These are phyloP conservation scores for Hypoxylon intermedium DNA, from an alignment of 495 filamentous ascomycete species.

Conservation along the genomic window DNA sequence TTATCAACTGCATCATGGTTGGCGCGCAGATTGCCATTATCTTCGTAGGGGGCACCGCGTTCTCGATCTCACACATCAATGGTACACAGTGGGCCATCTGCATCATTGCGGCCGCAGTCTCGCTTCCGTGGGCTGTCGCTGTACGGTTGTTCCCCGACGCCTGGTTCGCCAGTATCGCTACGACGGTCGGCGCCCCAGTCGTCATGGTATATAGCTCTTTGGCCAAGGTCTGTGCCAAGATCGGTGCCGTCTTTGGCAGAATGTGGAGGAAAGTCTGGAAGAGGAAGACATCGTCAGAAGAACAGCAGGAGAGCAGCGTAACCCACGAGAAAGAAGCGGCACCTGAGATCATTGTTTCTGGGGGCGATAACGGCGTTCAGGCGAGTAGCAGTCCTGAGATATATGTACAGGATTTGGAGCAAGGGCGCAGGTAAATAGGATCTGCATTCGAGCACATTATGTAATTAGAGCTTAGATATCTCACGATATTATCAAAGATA, in stretches of 20 bases:
- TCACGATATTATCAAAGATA: no score
- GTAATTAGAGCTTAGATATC: no score
- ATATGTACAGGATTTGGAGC: slow-evolving; percentile 28
- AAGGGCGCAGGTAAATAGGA: slow-evolving; percentile 17
- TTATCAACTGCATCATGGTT: slow-evolving; percentile 82
- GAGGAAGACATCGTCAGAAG: not conserved
- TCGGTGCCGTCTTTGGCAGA: slow-evolving; percentile 18
- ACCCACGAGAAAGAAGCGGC: slow-evolving; percentile 9
- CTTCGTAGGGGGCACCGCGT: slow-evolving; percentile 76
- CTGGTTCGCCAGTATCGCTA: slow-evolving; percentile 37
- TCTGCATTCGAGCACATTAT: not conserved
- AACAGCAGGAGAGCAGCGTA: not conserved
- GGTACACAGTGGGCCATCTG: slow-evolving; percentile 78
- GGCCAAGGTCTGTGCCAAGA: slow-evolving; percentile 8
- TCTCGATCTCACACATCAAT: slow-evolving; percentile 66
- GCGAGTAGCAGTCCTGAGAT: slow-evolving; percentile 17
- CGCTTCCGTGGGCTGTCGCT: slow-evolving; percentile 73
- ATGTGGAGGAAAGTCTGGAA: slow-evolving; percentile 28
- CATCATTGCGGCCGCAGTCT: slow-evolving; percentile 72
- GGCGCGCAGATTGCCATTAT: slow-evolving; percentile 82
- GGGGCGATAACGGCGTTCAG: slow-evolving; percentile 1
- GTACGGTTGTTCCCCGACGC: slow-evolving; percentile 77
- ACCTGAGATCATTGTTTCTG: slow-evolving; percentile 30
- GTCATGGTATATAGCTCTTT: slow-evolving; percentile 33
- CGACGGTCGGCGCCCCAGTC: slow-evolving; percentile 32